These are phyloP conservation scores for Rhizopogon salebrosus DNA, from an alignment of 768 basidiomycete species.

Conservation along the genomic window DNA sequence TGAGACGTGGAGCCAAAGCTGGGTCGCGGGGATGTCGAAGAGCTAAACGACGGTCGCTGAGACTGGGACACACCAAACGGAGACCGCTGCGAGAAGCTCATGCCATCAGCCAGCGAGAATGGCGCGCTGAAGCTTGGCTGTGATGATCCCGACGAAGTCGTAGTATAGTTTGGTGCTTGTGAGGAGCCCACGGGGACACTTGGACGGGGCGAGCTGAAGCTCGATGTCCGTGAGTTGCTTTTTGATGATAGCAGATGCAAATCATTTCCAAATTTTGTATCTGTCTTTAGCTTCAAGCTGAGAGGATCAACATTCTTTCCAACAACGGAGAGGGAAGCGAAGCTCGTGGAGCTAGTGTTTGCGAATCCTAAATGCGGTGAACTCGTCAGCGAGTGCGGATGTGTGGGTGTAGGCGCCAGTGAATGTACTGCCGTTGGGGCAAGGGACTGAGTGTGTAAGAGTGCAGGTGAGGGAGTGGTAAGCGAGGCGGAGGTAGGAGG, in stretches of 20 bases:
- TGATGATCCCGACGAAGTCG: conserved; percentile 18
- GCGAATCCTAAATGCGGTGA: conserved; percentile 21
- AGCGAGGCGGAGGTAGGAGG: conserved; percentile 15
- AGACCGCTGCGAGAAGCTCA: conserved; percentile 13
- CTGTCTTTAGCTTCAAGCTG: conserved; percentile 13
- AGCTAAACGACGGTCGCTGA: conserved; percentile 15
- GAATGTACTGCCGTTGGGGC: conserved; percentile 15
- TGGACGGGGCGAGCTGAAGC: conserved; percentile 21
- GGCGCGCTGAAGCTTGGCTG: conserved; percentile 14
- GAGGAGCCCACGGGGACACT: conserved; percentile 24
- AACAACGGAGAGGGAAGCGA: conserved; percentile 10
- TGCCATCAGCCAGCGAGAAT: conserved; percentile 15
- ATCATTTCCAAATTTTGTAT: conserved; percentile 4
- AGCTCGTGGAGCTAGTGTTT: conserved; percentile 15
- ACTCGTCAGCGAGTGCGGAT: conserved; percentile 23
- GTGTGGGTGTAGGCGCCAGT: conserved; percentile 13
- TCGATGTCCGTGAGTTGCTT: conserved; percentile 19
- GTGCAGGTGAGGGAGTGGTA: conserved; percentile 17
- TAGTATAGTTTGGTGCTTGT: conserved; percentile 19
- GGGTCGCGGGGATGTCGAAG: conserved; percentile 9
- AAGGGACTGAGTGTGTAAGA: conserved; percentile 17
- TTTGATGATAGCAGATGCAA: neutral
- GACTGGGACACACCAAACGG: conserved; percentile 10
- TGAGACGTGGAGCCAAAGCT: conserved; percentile 7
- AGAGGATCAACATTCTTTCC: neutral